These are phyloP conservation scores for Triglochin maritima DNA, from an alignment of 106 monocot species.

Conservation along the genomic window DNA sequence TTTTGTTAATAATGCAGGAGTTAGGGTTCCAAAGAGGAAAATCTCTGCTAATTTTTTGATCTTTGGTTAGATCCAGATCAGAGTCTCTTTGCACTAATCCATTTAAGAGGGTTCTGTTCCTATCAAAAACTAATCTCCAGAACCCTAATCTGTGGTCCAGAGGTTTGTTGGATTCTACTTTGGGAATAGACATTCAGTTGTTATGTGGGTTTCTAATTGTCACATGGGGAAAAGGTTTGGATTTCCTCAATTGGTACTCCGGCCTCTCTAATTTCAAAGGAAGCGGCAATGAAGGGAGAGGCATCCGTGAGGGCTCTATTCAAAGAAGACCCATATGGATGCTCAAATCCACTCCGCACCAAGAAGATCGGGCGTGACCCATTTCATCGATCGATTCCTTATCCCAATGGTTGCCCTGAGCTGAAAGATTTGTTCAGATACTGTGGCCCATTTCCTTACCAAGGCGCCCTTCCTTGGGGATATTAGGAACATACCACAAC, in stretches of 20 bases:
- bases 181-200: too few species aligned
- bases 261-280: constrained; percentile 33
- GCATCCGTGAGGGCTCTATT: constrained; percentile 69
- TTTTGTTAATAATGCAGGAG: too few species aligned
- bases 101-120: too few species aligned
- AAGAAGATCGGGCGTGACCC: constrained; percentile 54
- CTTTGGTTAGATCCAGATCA: too few species aligned
- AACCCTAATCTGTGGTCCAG: too few species aligned
- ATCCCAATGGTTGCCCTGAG: constrained; percentile 88
- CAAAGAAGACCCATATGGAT: constrained; percentile 73
- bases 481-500: neutral
- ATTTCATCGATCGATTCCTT: constrained; percentile 69
- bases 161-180: too few species aligned
- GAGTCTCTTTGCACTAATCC: too few species aligned
- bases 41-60: too few species aligned
- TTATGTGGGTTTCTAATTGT: too few species aligned
- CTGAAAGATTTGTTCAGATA: constrained; percentile 65
- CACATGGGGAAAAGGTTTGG: too few species aligned
- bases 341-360: constrained; percentile 44
- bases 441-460: constrained; percentile 67
- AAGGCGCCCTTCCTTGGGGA: constrained; percentile 70
- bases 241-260: constrained; percentile 41
- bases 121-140: too few species aligned
- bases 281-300: constrained; percentile 65
- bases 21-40: too few species aligned